Evolutionary conservation across 352 stramenopile species (phyloP).

Genomic region (Poterioochromonas sp.): DNA sequence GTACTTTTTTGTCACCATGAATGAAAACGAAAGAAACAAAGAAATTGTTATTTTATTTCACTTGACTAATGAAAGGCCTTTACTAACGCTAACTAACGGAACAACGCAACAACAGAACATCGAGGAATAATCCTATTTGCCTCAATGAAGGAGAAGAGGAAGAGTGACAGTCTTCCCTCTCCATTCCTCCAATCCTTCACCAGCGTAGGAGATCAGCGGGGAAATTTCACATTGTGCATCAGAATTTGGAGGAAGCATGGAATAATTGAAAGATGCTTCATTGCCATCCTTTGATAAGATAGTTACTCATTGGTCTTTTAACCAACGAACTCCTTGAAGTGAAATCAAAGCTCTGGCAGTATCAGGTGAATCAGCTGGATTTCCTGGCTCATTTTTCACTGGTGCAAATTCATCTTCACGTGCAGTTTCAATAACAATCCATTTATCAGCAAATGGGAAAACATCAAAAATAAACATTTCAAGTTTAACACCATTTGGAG

Average conservation of each 20-base stretch:
- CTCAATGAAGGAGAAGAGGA: no score
- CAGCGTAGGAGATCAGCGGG: conserved; percentile 68
- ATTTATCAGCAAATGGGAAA: conserved; percentile 79
- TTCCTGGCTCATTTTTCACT: conserved; percentile 76
- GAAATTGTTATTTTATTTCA: no score
- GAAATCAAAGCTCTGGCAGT: conserved; percentile 63
- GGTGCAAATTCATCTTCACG: conserved; percentile 81
- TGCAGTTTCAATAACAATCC: conserved; percentile 82
- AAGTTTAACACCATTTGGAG: conserved; percentile 91
- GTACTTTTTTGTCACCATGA: no score
- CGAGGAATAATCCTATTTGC: no score
- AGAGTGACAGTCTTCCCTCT: neutral
- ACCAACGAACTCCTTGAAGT: conserved; percentile 58
- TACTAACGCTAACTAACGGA: no score
- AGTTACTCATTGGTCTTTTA: conserved; percentile 49
- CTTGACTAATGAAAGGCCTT: no score
- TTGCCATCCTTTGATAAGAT: conserved; percentile 46
- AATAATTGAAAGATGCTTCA: conserved; percentile 46
- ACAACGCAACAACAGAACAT: no score
- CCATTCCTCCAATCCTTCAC: conserved; percentile 58
- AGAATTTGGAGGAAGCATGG: neutral
- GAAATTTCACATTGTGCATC: conserved; percentile 58
- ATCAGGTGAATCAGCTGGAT: conserved; percentile 65
- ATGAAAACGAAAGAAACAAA: no score
- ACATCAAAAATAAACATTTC: conserved; percentile 99